A percentile compares a stretch with the other conserved stretches of the same genome.
These are phyloP conservation scores for Colletotrichum scovillei DNA, from an alignment of 2,329 filamentous ascomycete species.

Conservation along the genomic window DNA sequence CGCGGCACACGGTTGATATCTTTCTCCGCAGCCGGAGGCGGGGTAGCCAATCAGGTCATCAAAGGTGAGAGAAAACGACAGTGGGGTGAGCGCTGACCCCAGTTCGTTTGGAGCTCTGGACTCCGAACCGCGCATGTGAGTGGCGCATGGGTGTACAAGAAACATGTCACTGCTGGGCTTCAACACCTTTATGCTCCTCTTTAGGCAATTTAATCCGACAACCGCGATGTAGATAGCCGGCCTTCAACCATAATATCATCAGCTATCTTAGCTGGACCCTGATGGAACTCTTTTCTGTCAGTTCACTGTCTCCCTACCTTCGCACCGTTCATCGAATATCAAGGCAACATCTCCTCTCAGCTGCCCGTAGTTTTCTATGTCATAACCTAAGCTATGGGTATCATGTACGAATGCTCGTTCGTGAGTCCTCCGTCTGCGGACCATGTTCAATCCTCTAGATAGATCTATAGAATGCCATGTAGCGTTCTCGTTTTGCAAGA, in stretches of 20 bases:
- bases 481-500: not conserved
- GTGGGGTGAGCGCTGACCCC: constrained; percentile 15
- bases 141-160: constrained; percentile 16
- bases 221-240: not conserved
- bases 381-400: constrained; percentile 13
- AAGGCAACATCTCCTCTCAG: not conserved
- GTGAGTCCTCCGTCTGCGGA: not conserved
- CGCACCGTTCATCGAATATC: no score
- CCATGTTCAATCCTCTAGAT: not conserved
- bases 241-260: not conserved
- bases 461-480: not conserved
- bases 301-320: not conserved
- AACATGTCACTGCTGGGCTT: constrained; percentile 6
- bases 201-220: not conserved
- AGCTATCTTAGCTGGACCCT: not conserved
- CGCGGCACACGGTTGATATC: constrained; percentile 12
- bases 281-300: not conserved
- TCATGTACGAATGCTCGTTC: not conserved
- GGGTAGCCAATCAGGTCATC: constrained; percentile 23
- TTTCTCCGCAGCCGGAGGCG: constrained; percentile 36
- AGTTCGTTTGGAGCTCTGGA: not conserved
- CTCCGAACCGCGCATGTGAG: constrained; percentile 29
- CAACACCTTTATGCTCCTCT: not conserved
- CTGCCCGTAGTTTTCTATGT: not conserved
- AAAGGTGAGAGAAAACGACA: not conserved